phyloP scores from a whole-genome alignment of 1,284 basidiomycete species.

The Leccinum angustisporum region DNA sequence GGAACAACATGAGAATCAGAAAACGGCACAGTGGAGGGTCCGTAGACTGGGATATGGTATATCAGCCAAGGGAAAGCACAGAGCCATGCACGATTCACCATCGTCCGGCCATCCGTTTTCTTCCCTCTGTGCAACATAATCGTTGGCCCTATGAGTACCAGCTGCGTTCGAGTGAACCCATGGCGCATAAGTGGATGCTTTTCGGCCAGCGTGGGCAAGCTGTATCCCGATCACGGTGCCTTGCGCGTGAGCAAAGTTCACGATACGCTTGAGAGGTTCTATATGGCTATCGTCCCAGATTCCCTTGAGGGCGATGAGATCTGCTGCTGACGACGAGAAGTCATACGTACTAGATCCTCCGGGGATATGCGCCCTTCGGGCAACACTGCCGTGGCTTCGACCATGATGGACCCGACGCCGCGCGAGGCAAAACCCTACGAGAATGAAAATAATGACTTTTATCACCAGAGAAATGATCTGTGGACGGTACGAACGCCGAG shows the following conservation, averaged over 20 bases:
- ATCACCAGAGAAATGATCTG: not conserved
- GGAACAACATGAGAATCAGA: constrained; percentile 49
- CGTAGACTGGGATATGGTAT: constrained; percentile 35
- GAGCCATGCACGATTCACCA: constrained; percentile 24
- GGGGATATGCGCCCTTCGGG: constrained; percentile 80
- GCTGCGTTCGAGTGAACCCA: constrained; percentile 41
- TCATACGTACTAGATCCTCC: constrained; percentile 49
- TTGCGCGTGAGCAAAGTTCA: constrained; percentile 55
- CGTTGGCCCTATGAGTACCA: constrained; percentile 22
- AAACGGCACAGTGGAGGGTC: constrained; percentile 56
- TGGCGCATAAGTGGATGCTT: constrained; percentile 50
- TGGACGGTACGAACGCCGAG: constrained; percentile 47
- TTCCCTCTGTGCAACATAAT: constrained; percentile 34
- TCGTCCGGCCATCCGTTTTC: constrained; percentile 62
- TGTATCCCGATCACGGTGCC: constrained; percentile 55
- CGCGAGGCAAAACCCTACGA: constrained; percentile 56
- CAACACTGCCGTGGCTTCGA: constrained; percentile 71
- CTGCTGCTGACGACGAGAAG: not conserved
- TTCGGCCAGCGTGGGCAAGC: constrained; percentile 63
- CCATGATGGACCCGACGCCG: constrained; percentile 61
- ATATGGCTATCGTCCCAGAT: constrained; percentile 66
- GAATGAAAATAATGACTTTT: not conserved
- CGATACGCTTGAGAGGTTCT: constrained; percentile 53
- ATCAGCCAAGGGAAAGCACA: not conserved
- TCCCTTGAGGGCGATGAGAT: constrained; percentile 40